phyloP scores from a whole-genome alignment of 768 basidiomycete genomes.

The Imleria badia region DNA sequence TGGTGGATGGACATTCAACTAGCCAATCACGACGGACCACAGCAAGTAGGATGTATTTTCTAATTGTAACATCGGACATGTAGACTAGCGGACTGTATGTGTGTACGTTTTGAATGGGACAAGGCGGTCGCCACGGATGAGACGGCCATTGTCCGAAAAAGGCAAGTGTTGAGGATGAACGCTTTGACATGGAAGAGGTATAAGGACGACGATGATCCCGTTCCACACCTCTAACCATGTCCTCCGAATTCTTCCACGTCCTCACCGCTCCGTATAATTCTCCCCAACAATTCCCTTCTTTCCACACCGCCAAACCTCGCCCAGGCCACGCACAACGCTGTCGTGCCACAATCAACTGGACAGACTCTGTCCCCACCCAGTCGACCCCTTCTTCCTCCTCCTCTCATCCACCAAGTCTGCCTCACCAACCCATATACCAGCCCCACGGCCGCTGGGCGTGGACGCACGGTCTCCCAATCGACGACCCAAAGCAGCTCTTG shows the following conservation, averaged over 20 bases:
- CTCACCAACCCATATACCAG: constrained; percentile 26
- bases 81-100: constrained; percentile 11
- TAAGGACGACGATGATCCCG: constrained; percentile 26
- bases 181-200: constrained; percentile 31
- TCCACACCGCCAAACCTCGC: constrained; percentile 16
- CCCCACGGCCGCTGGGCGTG: constrained; percentile 36
- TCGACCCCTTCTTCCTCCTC: background rate
- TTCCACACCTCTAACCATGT: too few relatives aligned
- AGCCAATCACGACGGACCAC: constrained; percentile 1
- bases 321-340: constrained; percentile 24
- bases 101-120: constrained; percentile 15
- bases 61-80: constrained; percentile 19
- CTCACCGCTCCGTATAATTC: constrained; percentile 28
- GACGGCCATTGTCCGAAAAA: constrained; percentile 31
- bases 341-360: constrained; percentile 31
- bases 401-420: constrained; percentile 1
- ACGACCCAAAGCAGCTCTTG: constrained; percentile 28
- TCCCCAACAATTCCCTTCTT: background rate
- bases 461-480: constrained; percentile 27
- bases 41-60: background rate
- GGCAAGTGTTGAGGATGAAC: constrained; percentile 33
- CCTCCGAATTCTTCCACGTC: constrained; percentile 32
- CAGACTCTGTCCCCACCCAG: background rate
- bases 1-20: constrained; percentile 39
- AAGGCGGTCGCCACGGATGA: constrained; percentile 23